Evolutionary conservation across 2,329 filamentous ascomycete species (phyloP), one percentile per base, ranked within the genome.

Genomic region (Stenocarpella maydis): DNA sequence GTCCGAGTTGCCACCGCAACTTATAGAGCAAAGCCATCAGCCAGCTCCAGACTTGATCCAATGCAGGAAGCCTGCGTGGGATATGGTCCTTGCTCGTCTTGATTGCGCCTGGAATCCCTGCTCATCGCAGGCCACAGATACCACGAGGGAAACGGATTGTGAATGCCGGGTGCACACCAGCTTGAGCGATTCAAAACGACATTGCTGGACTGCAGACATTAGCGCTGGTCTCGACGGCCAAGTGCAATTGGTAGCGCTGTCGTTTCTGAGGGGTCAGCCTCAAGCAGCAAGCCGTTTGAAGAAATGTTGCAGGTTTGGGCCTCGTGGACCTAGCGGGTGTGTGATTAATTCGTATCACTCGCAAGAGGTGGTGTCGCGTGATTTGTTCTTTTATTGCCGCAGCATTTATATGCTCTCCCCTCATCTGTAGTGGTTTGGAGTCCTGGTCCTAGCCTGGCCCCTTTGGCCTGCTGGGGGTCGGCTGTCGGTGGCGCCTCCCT

Each of bases 401-500:
- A 61, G 31, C 55, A 45, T 34, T 31, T n/a, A n/a, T n/a, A n/a
- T n/a, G n/a, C n/a, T n/a, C n/a, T 15, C 58, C 58, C 58, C 41
- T n/a, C 58, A 7, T 31, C 8, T 31, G 31, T 4, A 8, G 4
- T n/a, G 26, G 39, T 45, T 34, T 60, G 24, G 54, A 31, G 37
- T 45, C 39, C 31, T 14, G 28, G 24, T 34, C n/a, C n/a, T n/a
- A n/a, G n/a, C n/a, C n/a, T n/a, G n/a, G n/a, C n/a, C n/a, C n/a
- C n/a, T n/a, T 21, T 37, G 5, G 31, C 19, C 19, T 65, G 49
- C 52, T 43, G 21, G 37, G 34, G 28, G 50, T 67, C 52, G 52
- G 65, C 41, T 67, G 65, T 49, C 43, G 65, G 54, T 67, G 52
- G 41, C 54, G 43, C 65, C 64, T 50, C 31, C 39, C 41, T 67